Evolutionary conservation across 345 rosid genomes (phyloP).

Genomic region (Cardamine resedifolia): DNA sequence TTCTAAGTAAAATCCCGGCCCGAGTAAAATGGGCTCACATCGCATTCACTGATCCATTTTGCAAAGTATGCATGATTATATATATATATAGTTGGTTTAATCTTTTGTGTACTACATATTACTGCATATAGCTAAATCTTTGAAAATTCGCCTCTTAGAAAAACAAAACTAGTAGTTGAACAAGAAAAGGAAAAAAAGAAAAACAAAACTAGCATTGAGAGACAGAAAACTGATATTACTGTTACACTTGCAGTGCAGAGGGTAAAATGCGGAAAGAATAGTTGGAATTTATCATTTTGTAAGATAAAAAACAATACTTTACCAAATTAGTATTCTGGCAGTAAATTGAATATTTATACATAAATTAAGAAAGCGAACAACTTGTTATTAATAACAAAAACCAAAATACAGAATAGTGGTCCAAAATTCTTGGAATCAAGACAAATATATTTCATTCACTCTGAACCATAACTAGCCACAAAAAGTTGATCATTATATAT

Average conservation of each 20-base stretch:
- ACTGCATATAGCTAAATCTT: constrained; percentile 7
- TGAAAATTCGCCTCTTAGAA: neutral
- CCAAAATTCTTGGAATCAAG: constrained; percentile 25
- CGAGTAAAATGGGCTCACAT: constrained; percentile 11
- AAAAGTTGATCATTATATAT: constrained; percentile 4
- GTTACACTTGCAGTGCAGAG: constrained; percentile 22
- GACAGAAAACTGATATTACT: constrained; percentile 26
- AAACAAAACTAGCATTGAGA: constrained; percentile 5
- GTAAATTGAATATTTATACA: constrained; percentile 12
- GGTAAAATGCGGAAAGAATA: constrained; percentile 33
- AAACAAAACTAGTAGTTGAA: too few species aligned
- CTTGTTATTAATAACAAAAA: constrained; percentile 16
- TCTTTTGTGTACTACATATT: neutral
- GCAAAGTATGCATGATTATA: neutral
- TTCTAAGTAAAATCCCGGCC: neutral
- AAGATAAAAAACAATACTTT: constrained; percentile 21
- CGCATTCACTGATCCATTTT: neutral
- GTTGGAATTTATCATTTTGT: constrained; percentile 19
- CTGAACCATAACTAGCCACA: constrained; percentile 28
- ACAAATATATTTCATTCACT: constrained; percentile 39
- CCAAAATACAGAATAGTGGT: constrained; percentile 28
- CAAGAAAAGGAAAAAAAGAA: neutral
- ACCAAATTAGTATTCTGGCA: constrained; percentile 8
- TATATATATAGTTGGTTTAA: neutral
- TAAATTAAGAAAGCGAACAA: constrained; percentile 26